Conservation (phyloP, 805 yeast genomes). For the Hanseniaspora clermontiae region DNA sequence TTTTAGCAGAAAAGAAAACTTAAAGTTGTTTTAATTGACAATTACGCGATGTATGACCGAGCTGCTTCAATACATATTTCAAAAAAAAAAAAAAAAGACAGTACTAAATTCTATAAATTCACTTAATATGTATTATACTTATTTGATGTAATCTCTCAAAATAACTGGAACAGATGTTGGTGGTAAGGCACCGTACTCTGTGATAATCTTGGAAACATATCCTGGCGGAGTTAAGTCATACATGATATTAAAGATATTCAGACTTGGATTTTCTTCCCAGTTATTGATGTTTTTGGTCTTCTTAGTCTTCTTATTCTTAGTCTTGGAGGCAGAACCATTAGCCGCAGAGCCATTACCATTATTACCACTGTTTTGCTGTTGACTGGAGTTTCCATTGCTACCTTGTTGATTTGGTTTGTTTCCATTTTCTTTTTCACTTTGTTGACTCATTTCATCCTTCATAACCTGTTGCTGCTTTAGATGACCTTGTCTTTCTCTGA, state of each 20-base stretch:
- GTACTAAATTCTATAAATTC: background rate
- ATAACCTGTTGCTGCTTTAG: conserved; percentile 18
- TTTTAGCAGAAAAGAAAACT: background rate
- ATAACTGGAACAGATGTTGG: conserved; percentile 98
- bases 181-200: conserved; percentile 92
- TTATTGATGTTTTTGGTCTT: conserved; percentile 38
- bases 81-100: background rate
- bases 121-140: background rate
- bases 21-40: background rate
- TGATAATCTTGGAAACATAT: conserved; percentile 84
- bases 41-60: background rate
- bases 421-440: conserved; percentile 21
- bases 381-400: background rate
- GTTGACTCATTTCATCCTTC: conserved; percentile 21
- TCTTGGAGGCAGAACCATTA: conserved; percentile 17
- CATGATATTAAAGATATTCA: conserved; percentile 71
- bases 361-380: conserved; percentile 21
- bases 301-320: conserved; percentile 23
- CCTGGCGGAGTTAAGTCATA: conserved; percentile 92
- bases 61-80: background rate
- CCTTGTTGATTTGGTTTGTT: conserved; percentile 18
- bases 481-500: conserved; percentile 27
- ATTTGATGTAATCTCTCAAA: conserved; percentile 68
- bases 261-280: conserved; percentile 51
- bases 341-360: conserved; percentile 18